Conservation (phyloP, 768 basidiomycete species). For the Lactifluus rugatus region DNA sequence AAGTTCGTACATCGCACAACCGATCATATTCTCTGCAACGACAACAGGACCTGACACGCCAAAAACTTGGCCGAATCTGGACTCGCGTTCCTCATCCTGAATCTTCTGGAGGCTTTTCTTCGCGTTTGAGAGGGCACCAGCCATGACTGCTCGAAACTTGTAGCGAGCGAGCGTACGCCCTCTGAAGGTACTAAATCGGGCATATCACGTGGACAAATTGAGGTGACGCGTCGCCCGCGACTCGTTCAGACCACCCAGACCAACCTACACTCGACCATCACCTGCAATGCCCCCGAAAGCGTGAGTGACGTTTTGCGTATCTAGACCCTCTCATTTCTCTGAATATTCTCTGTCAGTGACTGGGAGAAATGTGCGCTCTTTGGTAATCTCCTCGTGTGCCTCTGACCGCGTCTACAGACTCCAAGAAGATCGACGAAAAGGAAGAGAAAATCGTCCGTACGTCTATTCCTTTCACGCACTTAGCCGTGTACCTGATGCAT, state of each 20-base stretch:
- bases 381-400: neutral
- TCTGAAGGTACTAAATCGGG: slow-evolving; percentile 5
- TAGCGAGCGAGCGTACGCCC: neutral
- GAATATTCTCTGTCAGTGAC: slow-evolving; percentile 46
- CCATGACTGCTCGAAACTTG: slow-evolving; percentile 46
- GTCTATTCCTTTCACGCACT: neutral
- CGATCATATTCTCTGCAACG: slow-evolving; percentile 92
- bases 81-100: slow-evolving; percentile 83
- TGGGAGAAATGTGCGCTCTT: slow-evolving; percentile 92
- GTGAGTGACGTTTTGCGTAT: slow-evolving; percentile 41
- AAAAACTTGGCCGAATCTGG: slow-evolving; percentile 77
- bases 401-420: slow-evolving; percentile 39
- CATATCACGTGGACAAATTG: slow-evolving; percentile 16
- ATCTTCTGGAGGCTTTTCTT: slow-evolving; percentile 82
- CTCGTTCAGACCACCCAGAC: neutral
- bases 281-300: slow-evolving; percentile 85
- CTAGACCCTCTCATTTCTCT: slow-evolving; percentile 2
- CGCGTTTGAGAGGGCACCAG: slow-evolving; percentile 87
- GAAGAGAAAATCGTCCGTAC: slow-evolving; percentile 76
- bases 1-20: slow-evolving; percentile 95
- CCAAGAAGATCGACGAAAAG: slow-evolving; percentile 81
- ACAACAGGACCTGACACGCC: slow-evolving; percentile 99
- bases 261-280: slow-evolving; percentile 19
- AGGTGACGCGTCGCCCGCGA: slow-evolving; percentile 28
- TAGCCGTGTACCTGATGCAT: slow-evolving; percentile 10